Percentiles rank a stretch among this genome's conserved stretches.
Conservation (phyloP, 1,284 basidiomycete species). For the Cutaneotrichosporon cavernicola region DNA sequence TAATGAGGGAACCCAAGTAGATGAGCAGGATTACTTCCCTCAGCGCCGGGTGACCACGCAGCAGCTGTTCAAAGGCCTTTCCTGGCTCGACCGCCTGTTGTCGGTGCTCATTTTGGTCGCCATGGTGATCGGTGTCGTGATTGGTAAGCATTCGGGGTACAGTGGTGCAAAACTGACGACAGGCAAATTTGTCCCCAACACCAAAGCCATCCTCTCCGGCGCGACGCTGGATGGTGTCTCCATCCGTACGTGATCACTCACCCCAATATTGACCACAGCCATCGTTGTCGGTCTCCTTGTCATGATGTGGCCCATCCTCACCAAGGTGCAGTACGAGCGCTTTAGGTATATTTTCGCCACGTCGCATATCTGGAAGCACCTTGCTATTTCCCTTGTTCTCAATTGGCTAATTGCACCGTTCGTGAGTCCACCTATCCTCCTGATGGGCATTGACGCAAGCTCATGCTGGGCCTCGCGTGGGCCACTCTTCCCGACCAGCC, state of each 20-base stretch:
- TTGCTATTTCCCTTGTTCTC: conserved; percentile 67
- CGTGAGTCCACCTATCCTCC: conserved; percentile 24
- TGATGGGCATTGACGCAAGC: conserved; percentile 14
- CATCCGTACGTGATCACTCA: conserved; percentile 41
- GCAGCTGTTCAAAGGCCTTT: conserved; percentile 37
- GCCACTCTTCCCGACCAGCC: conserved; percentile 76
- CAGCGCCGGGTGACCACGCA: neutral
- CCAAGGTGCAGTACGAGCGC: conserved; percentile 70
- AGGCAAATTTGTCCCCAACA: conserved; percentile 35
- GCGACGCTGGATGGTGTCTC: conserved; percentile 48
- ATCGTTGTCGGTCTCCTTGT: conserved; percentile 73
- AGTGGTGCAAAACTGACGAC: conserved; percentile 55
- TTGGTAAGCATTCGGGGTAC: conserved; percentile 60
- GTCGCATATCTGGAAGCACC: conserved; percentile 65
- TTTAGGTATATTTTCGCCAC: conserved; percentile 63
- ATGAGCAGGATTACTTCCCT: neutral
- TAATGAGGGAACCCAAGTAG: too few relatives aligned
- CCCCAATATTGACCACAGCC: conserved; percentile 54
- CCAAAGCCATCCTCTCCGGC: conserved; percentile 32
- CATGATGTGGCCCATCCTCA: conserved; percentile 85
- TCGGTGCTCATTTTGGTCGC: conserved; percentile 69
- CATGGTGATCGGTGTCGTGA: conserved; percentile 77
- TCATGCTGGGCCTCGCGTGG: conserved; percentile 83
- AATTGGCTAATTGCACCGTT: conserved; percentile 82
- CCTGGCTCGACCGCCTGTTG: conserved; percentile 65